Base-by-base conservation (phyloP, 768 basidiomycete genomes). In the Russula foetens region DNA sequence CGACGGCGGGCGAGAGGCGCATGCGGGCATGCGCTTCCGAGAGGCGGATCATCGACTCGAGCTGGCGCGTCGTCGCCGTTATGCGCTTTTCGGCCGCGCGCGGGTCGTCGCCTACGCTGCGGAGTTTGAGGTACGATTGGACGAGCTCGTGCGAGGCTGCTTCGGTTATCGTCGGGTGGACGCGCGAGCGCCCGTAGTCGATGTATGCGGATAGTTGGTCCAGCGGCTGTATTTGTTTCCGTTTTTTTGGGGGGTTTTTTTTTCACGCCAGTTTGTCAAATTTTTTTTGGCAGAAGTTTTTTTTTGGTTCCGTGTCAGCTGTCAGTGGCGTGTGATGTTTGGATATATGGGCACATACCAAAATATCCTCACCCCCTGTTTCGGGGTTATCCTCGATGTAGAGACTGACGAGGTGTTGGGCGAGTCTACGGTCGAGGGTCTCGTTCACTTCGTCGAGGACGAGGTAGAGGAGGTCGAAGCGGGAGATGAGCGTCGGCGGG, bases 21-120 rank as follows among this genome's bases (percentile, higher is more conserved):
- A 98, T 98, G 33, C 95, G 82, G 4, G 97, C 95, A 70, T 99
- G 97, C 0, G 90, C 97, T 74, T 99, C 97, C 0, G 90, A 88
- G 28, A 99, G 83, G 6, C 95, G 88, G 68, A 99, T 97, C 84
- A 99, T 91, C 67, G 87, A 90, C 74, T 99, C 97, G 17, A 99
- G 83, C 72, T 99, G 96, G 51, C 97, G 84, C 0, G 97, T 98
- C 33, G 97, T 98, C 0, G 97, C 97, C 0, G 97, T 99, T 72
- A 99, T 99, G 14, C 96, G 85, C 70, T 91, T 91, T 73, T 98
- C 96, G 61, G 82, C 83, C 1, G 84, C 82, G 19, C 92, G 85
- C 1, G 92, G 86, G 70, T 98, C 96, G 56, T 87, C 80, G 23
- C 96, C 96, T 68, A 91, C 85, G 69, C 89, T 89, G 53, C 97